Evolutionary conservation across 1,284 basidiomycete species (phyloP).

Genomic region (Heterobasidion annosum): DNA sequence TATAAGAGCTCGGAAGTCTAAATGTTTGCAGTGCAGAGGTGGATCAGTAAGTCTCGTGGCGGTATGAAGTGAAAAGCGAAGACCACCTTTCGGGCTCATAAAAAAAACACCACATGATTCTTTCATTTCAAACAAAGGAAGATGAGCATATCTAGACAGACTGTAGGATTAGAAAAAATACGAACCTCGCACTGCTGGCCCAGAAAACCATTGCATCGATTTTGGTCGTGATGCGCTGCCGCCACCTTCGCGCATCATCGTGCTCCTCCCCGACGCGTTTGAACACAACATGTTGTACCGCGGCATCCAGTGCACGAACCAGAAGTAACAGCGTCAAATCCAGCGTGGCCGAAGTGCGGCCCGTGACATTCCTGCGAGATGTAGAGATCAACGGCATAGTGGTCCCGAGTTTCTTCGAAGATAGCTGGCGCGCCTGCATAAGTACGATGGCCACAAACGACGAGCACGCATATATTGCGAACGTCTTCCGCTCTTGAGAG

Average conservation of each 20-base stretch:
- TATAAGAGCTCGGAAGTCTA: conserved; percentile 64
- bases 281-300: conserved; percentile 42
- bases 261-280: conserved; percentile 14
- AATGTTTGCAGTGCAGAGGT: conserved; percentile 3
- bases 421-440: conserved; percentile 36
- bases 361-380: not conserved
- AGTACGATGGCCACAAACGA: conserved; percentile 48
- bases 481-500: conserved; percentile 35
- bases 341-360: conserved; percentile 43
- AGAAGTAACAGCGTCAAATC: conserved; percentile 61
- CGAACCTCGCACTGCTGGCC: conserved; percentile 64
- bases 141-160: not conserved
- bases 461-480: conserved; percentile 47
- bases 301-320: conserved; percentile 60
- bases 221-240: conserved; percentile 28
- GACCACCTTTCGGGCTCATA: conserved; percentile 59
- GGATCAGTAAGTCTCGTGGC: not conserved
- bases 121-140: conserved; percentile 22
- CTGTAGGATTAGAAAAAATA: conserved; percentile 3
- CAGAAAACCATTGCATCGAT: conserved; percentile 67
- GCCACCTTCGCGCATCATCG: conserved; percentile 16
- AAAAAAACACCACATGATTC: conserved; percentile 83
- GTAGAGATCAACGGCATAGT: conserved; percentile 10
- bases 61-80: not conserved
- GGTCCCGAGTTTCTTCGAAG: conserved; percentile 1